Evolutionary conservation across 208 protist species (phyloP).

Genomic region (Acanthamoeba triangularis): DNA sequence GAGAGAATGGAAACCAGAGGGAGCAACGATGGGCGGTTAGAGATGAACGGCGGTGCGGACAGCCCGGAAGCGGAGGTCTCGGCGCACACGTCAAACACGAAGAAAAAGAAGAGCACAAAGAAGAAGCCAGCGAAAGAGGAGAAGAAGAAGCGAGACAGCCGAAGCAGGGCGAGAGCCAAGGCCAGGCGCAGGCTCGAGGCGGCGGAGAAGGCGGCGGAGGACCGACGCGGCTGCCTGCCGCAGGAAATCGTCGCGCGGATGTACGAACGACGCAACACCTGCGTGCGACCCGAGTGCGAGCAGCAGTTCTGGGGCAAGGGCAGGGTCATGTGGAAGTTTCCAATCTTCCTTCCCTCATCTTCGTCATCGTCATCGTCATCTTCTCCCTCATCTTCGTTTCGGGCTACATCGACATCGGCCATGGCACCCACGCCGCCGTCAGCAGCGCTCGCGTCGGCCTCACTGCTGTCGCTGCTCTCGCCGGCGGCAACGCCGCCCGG

Average conservation of each 20-base stretch:
- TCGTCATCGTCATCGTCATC: background rate
- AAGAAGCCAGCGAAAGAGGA: background rate
- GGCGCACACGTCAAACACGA: background rate
- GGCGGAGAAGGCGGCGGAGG: background rate
- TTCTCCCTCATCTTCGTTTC: background rate
- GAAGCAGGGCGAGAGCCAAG: background rate
- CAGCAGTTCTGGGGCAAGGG: constrained; percentile 19
- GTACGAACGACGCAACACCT: background rate
- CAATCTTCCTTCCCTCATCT: background rate
- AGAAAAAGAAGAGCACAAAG: background rate
- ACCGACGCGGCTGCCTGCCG: background rate
- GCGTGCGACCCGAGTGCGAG: constrained; percentile 34
- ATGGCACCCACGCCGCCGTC: background rate
- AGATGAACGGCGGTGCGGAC: background rate
- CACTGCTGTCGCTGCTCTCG: background rate
- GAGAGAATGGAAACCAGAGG: too few relatives aligned
- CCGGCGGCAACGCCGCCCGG: background rate
- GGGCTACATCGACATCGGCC: background rate
- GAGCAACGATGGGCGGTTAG: background rate
- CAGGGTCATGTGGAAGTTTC: constrained; percentile 38
- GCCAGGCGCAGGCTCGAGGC: background rate
- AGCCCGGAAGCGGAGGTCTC: background rate
- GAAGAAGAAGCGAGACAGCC: background rate
- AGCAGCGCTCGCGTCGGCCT: background rate
- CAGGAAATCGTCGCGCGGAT: constrained; percentile 14